Evolutionary conservation across 306 rosid genomes (phyloP).

Genomic region (Corylus avellana): DNA sequence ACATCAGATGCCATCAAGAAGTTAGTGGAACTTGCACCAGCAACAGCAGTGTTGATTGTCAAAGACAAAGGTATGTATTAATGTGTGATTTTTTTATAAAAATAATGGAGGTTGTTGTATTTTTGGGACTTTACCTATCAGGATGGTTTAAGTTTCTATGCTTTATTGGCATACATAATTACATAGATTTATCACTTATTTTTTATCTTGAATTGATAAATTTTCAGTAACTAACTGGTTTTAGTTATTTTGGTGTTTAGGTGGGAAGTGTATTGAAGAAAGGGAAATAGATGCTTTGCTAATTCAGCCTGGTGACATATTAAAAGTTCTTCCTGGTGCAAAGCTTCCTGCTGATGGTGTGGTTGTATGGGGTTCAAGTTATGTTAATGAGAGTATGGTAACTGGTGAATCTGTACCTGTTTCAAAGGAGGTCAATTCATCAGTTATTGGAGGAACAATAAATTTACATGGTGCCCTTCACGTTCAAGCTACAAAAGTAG

Average conservation of each 20-base stretch:
- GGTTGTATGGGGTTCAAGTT: conserved; percentile 88
- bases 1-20: conserved; percentile 99
- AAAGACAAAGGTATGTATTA: conserved; percentile 66
- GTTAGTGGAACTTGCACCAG: conserved; percentile 88
- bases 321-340: conserved; percentile 94
- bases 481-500: conserved; percentile 79
- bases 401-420: conserved; percentile 91
- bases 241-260: conserved; percentile 40
- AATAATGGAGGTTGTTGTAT: background rate
- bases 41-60: conserved; percentile 75
- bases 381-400: conserved; percentile 95
- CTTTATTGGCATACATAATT: conserved; percentile 2
- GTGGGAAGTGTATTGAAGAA: conserved; percentile 63
- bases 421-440: conserved; percentile 68
- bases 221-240: conserved; percentile 1
- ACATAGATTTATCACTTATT: background rate
- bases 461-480: conserved; percentile 88
- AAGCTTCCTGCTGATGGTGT: conserved; percentile 92
- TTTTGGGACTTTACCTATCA: conserved; percentile 17
- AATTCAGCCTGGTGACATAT: conserved; percentile 79
- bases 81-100: conserved; percentile 14
- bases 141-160: conserved; percentile 13
- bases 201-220: background rate
- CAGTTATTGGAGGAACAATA: conserved; percentile 91
- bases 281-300: conserved; percentile 92